Evolutionary conservation across 2,329 filamentous ascomycete species (phyloP).

Genomic region (Lizonia empirigonia): DNA sequence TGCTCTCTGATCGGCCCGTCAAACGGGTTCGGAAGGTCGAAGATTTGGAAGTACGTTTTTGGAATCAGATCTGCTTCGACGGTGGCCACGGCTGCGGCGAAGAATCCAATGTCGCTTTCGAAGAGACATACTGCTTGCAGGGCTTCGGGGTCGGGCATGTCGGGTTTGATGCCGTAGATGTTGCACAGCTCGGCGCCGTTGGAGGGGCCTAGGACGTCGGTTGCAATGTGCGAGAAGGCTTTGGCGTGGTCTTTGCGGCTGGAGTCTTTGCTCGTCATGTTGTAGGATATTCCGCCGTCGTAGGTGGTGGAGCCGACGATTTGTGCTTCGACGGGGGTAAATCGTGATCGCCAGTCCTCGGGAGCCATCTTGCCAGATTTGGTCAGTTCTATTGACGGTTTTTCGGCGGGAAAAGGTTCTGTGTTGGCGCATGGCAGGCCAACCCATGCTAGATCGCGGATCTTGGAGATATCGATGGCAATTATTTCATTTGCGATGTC

Average conservation of each 20-base stretch:
- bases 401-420: conserved; percentile 14
- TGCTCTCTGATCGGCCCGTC: conserved; percentile 16
- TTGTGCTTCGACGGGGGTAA: conserved; percentile 16
- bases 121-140: conserved; percentile 24
- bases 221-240: conserved; percentile 2
- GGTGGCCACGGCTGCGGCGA: conserved; percentile 19
- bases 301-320: conserved; percentile 24
- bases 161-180: conserved; percentile 6
- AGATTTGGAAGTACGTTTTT: conserved; percentile 25
- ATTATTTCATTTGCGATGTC: conserved; percentile 16
- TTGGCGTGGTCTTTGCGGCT: conserved; percentile 14
- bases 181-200: conserved; percentile 2
- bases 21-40: conserved; percentile 26
- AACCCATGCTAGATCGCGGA: conserved; percentile 23
- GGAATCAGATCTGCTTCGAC: conserved; percentile 12
- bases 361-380: conserved; percentile 7
- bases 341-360: conserved; percentile 1
- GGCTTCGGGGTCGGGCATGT: conserved; percentile 9
- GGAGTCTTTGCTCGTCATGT: conserved; percentile 21
- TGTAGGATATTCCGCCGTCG: conserved; percentile 25
- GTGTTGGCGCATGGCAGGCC: conserved; percentile 19
- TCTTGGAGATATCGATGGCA: conserved; percentile 3
- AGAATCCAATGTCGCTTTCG: conserved; percentile 28
- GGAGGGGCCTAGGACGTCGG: conserved; percentile 7
- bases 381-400: conserved; percentile 13